Evolutionary conservation across 257 asterid species (phyloP).

Genomic region (Orobanche coerulescens): DNA sequence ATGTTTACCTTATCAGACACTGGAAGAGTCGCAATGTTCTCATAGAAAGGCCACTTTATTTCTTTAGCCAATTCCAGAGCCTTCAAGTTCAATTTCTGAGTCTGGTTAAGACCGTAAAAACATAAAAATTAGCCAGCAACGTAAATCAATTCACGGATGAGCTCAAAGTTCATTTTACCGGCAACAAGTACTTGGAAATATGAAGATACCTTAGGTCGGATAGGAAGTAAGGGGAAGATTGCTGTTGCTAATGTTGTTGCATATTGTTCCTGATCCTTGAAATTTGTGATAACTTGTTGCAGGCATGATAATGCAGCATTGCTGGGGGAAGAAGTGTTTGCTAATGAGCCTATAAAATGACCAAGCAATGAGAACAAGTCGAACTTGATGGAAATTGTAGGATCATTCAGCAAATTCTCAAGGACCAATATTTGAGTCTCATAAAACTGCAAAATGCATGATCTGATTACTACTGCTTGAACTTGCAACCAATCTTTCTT

Average conservation of each 20-base stretch:
- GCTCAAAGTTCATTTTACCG: slow-evolving; percentile 5
- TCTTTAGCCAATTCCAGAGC: slow-evolving; percentile 68
- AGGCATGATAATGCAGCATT: slow-evolving; percentile 54
- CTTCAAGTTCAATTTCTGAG: slow-evolving; percentile 52
- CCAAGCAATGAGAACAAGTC: slow-evolving; percentile 11
- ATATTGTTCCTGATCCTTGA: slow-evolving; percentile 48
- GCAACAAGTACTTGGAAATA: slow-evolving; percentile 10
- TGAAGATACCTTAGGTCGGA: slow-evolving; percentile 62
- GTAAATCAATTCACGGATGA: slow-evolving; percentile 15
- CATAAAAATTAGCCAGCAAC: slow-evolving; percentile 17
- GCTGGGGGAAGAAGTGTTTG: slow-evolving; percentile 28
- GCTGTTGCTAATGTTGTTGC: slow-evolving; percentile 37
- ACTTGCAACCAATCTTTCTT: not conserved
- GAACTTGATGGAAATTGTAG: not conserved
- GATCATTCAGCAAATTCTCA: slow-evolving; percentile 3
- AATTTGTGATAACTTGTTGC: slow-evolving; percentile 42
- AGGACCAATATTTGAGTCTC: not conserved
- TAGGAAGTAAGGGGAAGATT: slow-evolving; percentile 61
- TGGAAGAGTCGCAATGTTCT: slow-evolving; percentile 41
- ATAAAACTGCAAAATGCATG: not conserved
- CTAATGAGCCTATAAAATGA: slow-evolving; percentile 47
- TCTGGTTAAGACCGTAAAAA: slow-evolving; percentile 39
- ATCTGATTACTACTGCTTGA: not conserved
- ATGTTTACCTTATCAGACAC: slow-evolving; percentile 43
- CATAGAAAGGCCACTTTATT: slow-evolving; percentile 67